Percentiles rank a stretch among this genome's conserved stretches.
Conservation (phyloP, 352 stramenopile genomes). For the Elongisporangium undulatum region DNA sequence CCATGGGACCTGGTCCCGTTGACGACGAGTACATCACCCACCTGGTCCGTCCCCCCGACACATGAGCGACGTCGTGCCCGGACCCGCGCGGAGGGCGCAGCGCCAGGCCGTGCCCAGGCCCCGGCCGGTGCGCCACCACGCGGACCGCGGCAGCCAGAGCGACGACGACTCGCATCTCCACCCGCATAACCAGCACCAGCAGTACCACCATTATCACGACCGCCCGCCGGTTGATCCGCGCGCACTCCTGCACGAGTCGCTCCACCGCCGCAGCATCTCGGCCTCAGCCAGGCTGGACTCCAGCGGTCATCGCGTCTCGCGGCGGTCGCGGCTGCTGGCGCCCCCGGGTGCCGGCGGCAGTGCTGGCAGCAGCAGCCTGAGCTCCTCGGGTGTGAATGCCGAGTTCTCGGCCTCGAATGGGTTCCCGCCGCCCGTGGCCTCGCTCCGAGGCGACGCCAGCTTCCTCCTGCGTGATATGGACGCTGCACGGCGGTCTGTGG, state of each 20-base stretch:
- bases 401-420: not conserved
- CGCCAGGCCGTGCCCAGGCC: slow-evolving; percentile 5
- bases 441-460: slow-evolving; percentile 29
- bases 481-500: slow-evolving; percentile 29
- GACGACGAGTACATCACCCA: not conserved
- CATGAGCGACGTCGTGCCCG: slow-evolving; percentile 5
- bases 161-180: slow-evolving; percentile 4
- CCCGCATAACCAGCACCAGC: not conserved
- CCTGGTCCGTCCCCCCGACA: not conserved
- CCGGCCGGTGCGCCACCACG: not conserved
- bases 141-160: slow-evolving; percentile 1
- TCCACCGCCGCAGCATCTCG: slow-evolving; percentile 23
- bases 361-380: not conserved
- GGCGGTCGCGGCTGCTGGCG: not conserved
- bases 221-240: slow-evolving; percentile 14
- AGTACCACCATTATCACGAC: slow-evolving; percentile 4
- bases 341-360: too few relatives aligned
- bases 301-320: not conserved
- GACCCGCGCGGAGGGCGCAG: not conserved
- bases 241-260: not conserved
- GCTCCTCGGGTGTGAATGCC: not conserved
- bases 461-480: slow-evolving; percentile 58
- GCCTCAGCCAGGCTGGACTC: slow-evolving; percentile 1
- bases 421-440: not conserved
- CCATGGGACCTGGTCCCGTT: not conserved